Evolutionary conservation across 495 filamentous ascomycete genomes (phyloP), one percentile per base, ranked within the genome.

Genomic region (Penicillium taxi): DNA sequence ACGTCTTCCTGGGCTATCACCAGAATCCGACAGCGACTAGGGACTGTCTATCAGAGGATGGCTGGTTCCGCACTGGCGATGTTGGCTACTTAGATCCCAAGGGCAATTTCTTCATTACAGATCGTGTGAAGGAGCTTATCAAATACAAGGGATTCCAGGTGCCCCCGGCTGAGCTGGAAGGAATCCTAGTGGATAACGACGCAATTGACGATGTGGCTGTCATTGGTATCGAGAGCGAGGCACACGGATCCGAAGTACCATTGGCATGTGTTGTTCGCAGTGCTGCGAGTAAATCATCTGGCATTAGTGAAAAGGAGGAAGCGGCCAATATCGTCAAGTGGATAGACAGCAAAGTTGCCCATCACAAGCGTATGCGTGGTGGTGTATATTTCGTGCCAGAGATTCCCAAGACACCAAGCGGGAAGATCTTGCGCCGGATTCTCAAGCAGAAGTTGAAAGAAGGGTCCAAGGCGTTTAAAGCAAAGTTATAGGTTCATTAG

Each of bases 121-220:
- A 90, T 48, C 80, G 86, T n/a, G 70, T 86, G 14, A 94, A 94
- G 69, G 86, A 94, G 58, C 63, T 94, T 28, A 91, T 94, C 63
- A 93, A 93, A 63, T 91, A 91, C 57, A 75, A 77, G 53, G 87
- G 86, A 9, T 89, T 90, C 66, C 87, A 91, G 52, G 86, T 94
- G 3, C 72, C 87, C 1, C 87, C 87, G 1, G 86, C 89, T 3
- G 88, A 96, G 56, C 69, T 94, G 4, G 89, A 94, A 47, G 84
- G 80, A n/a, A 45, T 86, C 9, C 64, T 96, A 9, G 55, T 82
- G 1, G 69, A 74, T 11, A 85, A 90, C 55, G 63, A 70, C 16
- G 70, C 79, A n/a, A 68, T 96, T 22, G 73, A 79, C 13, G 90
- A 96, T 52, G 84, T 79, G 1, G 88, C 86, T 11, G 87, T 96